phyloP scores from a whole-genome alignment of 805 yeast species.

The Saccharomycopsis capsularis region DNA sequence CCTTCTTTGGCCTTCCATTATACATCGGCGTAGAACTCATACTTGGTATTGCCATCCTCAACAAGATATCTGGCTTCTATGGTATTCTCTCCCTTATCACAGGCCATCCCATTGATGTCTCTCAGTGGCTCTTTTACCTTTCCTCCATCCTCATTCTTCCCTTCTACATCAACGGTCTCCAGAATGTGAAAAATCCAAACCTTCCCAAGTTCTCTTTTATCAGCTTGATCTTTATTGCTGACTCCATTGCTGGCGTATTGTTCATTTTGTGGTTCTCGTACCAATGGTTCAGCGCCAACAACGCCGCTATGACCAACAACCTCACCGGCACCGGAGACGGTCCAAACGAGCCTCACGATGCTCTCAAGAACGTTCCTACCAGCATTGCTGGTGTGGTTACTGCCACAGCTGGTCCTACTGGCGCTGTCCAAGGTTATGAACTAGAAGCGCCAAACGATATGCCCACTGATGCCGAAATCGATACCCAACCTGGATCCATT shows the following conservation, averaged over 20 bases:
- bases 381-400: neutral
- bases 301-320: neutral
- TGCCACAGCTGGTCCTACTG: neutral
- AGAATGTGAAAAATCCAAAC: conserved; percentile 44
- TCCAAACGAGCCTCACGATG: neutral
- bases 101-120: conserved; percentile 74
- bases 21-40: conserved; percentile 83
- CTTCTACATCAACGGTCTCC: conserved; percentile 54
- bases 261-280: conserved; percentile 70
- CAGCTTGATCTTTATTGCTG: conserved; percentile 55
- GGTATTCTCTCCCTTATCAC: conserved; percentile 84
- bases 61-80: conserved; percentile 83
- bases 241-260: conserved; percentile 57
- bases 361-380: neutral
- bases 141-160: conserved; percentile 58
- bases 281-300: conserved; percentile 60
- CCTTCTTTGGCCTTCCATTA: conserved; percentile 71
- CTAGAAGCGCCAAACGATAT: conserved; percentile 1
- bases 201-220: conserved; percentile 58
- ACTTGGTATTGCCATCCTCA: conserved; percentile 67
- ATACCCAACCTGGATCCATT: conserved; percentile 15
- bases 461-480: neutral
- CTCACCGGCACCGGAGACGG: neutral
- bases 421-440: neutral
- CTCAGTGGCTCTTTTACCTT: conserved; percentile 78